A percentile compares a stretch with the other conserved stretches of the same genome.
These are phyloP conservation scores for Apiospora phragmitis DNA, from an alignment of 2,329 filamentous ascomycete genomes.

Conservation along the genomic window DNA sequence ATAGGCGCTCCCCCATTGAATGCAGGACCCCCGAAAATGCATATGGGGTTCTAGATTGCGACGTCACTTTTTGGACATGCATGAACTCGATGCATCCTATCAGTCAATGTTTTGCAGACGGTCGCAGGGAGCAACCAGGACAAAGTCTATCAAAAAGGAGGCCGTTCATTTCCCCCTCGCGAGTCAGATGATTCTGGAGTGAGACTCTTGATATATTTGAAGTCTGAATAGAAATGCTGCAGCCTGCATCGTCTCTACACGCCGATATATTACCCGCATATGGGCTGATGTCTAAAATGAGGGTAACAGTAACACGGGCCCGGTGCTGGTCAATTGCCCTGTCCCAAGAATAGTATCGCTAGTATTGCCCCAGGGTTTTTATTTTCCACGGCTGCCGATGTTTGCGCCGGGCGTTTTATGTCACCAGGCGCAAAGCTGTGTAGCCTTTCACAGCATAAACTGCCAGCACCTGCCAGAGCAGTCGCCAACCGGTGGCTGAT, in stretches of 20 bases:
- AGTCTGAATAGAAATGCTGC: neutral
- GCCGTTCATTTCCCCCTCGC: neutral
- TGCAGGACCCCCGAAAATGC: slow-evolving; percentile 3
- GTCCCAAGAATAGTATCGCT: neutral
- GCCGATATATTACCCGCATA: neutral
- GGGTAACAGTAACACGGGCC: neutral
- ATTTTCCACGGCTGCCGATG: neutral
- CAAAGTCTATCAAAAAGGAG: neutral
- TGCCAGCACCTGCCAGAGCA: neutral
- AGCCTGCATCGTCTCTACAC: neutral
- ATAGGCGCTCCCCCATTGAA: neutral
- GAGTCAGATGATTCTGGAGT: neutral
- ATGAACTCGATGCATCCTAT: neutral
- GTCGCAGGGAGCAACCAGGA: neutral
- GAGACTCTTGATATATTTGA: neutral
- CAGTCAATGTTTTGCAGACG: neutral
- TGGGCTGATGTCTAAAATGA: neutral
- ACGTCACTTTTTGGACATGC: neutral
- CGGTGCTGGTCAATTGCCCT: neutral
- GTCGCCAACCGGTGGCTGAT: slow-evolving; percentile 1
- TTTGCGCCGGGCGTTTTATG: neutral
- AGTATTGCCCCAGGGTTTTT: neutral
- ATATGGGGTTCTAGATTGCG: neutral
- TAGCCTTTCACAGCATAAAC: neutral
- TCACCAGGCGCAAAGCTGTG: neutral